Conservation (phyloP, 371 early-diverging fungal genomes). For the Mucor plumbeus region DNA sequence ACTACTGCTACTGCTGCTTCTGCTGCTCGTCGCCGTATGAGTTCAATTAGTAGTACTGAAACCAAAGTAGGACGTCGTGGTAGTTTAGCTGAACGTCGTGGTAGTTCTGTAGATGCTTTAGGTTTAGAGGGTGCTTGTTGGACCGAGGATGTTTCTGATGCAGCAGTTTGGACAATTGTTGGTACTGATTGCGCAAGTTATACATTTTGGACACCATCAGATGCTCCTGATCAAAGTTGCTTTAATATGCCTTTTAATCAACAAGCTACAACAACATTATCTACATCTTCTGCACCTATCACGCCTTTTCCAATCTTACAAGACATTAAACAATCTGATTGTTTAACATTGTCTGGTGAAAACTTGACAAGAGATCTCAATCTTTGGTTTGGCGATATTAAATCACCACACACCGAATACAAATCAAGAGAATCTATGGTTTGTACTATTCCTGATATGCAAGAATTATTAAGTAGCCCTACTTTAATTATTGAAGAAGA, state of each 20-base stretch:
- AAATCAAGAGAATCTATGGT: constrained; percentile 54
- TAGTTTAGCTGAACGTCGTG: constrained; percentile 21
- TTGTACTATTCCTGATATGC: constrained; percentile 49
- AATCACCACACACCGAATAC: constrained; percentile 58
- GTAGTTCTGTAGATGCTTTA: constrained; percentile 21
- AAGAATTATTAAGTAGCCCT: constrained; percentile 30
- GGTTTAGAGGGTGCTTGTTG: constrained; percentile 58
- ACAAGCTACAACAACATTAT: constrained; percentile 16
- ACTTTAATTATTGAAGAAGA: constrained; percentile 27
- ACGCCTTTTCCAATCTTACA: constrained; percentile 43
- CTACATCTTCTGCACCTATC: constrained; percentile 24
- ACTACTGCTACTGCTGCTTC: constrained; percentile 19
- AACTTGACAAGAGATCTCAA: constrained; percentile 69
- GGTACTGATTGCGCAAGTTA: constrained; percentile 81
- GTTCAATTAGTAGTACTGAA: constrained; percentile 35
- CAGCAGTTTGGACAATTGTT: constrained; percentile 89
- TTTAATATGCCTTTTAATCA: constrained; percentile 20
- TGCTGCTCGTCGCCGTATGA: constrained; percentile 46
- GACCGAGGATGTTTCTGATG: constrained; percentile 88
- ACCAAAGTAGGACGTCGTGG: constrained; percentile 26
- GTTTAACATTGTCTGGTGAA: constrained; percentile 55
- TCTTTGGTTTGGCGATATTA: constrained; percentile 73
- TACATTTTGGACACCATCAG: constrained; percentile 66
- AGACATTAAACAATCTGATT: constrained; percentile 22
- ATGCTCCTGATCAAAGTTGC: neutral